phyloP scores from a whole-genome alignment of 352 stramenopile species.

The Globisporangium ultimum region DNA sequence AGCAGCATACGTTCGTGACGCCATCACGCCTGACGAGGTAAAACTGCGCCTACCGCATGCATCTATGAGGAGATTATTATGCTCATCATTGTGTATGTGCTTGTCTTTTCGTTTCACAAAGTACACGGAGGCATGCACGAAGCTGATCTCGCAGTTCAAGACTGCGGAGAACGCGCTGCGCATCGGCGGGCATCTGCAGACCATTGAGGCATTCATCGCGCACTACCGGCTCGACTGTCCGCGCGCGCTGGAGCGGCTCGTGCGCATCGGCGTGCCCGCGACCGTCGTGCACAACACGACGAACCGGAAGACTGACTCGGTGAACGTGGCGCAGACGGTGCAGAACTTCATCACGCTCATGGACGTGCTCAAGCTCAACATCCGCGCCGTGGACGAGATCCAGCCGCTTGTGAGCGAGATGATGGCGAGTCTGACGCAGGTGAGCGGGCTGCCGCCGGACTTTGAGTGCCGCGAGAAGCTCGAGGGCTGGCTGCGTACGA shows the following conservation, averaged over 20 bases:
- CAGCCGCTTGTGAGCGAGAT: slow-evolving; percentile 96
- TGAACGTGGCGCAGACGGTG: slow-evolving; percentile 93
- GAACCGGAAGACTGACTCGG: slow-evolving; percentile 81
- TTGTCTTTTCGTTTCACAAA: slow-evolving; percentile 15
- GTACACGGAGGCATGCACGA: slow-evolving; percentile 96
- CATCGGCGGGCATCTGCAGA: slow-evolving; percentile 61
- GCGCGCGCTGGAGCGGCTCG: slow-evolving; percentile 90
- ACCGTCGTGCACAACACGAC: slow-evolving; percentile 86
- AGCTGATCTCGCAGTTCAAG: slow-evolving; percentile 98
- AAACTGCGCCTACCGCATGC: not conserved
- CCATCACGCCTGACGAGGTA: slow-evolving; percentile 90
- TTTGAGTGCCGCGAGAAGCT: slow-evolving; percentile 94
- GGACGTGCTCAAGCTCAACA: slow-evolving; percentile 97
- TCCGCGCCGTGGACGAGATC: slow-evolving; percentile 96
- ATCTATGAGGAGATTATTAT: no score
- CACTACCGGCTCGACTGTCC: slow-evolving; percentile 97
- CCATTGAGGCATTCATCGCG: slow-evolving; percentile 89
- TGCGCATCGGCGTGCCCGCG: slow-evolving; percentile 92
- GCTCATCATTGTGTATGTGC: not conserved
- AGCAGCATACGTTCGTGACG: slow-evolving; percentile 95
- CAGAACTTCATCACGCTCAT: slow-evolving; percentile 99
- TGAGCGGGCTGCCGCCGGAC: slow-evolving; percentile 92
- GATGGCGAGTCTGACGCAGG: slow-evolving; percentile 92
- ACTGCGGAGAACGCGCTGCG: slow-evolving; percentile 93
- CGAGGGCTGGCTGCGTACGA: slow-evolving; percentile 92